phyloP scores from a whole-genome alignment of 352 stramenopile genomes.

The Aphanomyces astaci region DNA sequence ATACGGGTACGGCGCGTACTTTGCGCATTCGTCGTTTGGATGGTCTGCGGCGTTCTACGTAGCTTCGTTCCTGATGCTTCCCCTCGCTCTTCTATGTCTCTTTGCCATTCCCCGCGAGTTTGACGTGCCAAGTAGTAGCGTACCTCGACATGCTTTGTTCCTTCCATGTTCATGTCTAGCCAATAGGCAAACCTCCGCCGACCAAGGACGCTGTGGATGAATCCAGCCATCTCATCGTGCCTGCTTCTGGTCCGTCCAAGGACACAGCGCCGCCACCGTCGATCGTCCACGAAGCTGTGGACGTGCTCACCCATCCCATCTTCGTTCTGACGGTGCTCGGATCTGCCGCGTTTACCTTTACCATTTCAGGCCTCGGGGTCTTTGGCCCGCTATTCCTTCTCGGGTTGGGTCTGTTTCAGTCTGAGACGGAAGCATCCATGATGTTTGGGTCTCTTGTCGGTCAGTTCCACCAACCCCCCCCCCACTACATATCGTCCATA shows the following conservation, averaged over 20 bases:
- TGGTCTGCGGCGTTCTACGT: conserved; percentile 85
- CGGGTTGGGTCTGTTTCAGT: conserved; percentile 77
- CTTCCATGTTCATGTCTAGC: no score
- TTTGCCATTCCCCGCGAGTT: conserved; percentile 48
- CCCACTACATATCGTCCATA: no score
- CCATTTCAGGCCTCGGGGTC: conserved; percentile 72
- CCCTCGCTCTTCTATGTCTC: conserved; percentile 58
- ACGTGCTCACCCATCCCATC: conserved; percentile 52
- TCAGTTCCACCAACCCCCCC: no score
- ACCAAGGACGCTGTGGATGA: background rate
- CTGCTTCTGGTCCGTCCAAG: background rate
- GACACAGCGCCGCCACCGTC: background rate
- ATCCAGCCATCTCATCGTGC: background rate
- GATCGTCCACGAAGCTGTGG: background rate
- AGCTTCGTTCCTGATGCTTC: conserved; percentile 76
- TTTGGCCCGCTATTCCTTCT: conserved; percentile 88
- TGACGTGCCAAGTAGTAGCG: conserved; percentile 26
- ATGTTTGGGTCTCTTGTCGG: conserved; percentile 83
- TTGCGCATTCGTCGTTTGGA: conserved; percentile 45
- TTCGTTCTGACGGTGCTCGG: conserved; percentile 81
- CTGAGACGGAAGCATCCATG: conserved; percentile 74
- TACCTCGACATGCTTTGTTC: background rate
- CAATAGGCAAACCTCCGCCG: background rate
- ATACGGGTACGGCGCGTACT: conserved; percentile 83
- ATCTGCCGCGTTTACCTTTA: conserved; percentile 85